Percentiles rank a stretch among this genome's conserved stretches.
These are phyloP conservation scores for Escallonia rubra DNA, from an alignment of 129 eudicot genomes.

Conservation along the genomic window DNA sequence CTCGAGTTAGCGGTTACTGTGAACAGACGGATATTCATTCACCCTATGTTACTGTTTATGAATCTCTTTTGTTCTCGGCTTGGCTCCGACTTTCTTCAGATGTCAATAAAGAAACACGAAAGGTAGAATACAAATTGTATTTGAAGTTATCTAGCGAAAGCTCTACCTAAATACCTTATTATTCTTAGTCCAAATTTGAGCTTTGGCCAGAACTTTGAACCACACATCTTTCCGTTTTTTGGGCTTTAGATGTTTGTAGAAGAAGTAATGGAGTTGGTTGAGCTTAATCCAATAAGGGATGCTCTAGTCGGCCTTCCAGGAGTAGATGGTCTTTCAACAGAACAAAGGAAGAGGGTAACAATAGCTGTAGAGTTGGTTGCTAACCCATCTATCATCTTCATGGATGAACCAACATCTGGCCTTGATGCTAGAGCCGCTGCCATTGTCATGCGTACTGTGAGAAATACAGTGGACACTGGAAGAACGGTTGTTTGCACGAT, in stretches of 20 bases:
- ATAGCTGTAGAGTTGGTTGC: conserved; percentile 83
- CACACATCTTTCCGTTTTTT: not conserved
- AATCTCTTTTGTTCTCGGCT: conserved; percentile 63
- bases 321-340: conserved; percentile 71
- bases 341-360: conserved; percentile 76
- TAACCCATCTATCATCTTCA: conserved; percentile 79
- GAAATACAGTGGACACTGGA: conserved; percentile 80
- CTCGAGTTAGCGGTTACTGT: conserved; percentile 80
- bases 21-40: conserved; percentile 88
- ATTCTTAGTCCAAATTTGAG: not conserved
- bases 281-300: conserved; percentile 51
- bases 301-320: conserved; percentile 77
- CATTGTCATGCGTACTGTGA: conserved; percentile 78
- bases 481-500: conserved; percentile 89
- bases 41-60: conserved; percentile 72
- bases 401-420: conserved; percentile 91
- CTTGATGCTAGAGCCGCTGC: conserved; percentile 92
- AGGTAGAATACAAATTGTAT: conserved; percentile 17
- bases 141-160: not conserved
- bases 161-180: not conserved
- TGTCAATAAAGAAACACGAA: conserved; percentile 37
- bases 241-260: conserved; percentile 57
- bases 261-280: conserved; percentile 76
- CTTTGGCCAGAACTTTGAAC: not conserved
- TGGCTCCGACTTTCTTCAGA: conserved; percentile 69